Evolutionary conservation across 2,329 filamentous ascomycete species (phyloP).

Genomic region (Aspergillus tanneri): DNA sequence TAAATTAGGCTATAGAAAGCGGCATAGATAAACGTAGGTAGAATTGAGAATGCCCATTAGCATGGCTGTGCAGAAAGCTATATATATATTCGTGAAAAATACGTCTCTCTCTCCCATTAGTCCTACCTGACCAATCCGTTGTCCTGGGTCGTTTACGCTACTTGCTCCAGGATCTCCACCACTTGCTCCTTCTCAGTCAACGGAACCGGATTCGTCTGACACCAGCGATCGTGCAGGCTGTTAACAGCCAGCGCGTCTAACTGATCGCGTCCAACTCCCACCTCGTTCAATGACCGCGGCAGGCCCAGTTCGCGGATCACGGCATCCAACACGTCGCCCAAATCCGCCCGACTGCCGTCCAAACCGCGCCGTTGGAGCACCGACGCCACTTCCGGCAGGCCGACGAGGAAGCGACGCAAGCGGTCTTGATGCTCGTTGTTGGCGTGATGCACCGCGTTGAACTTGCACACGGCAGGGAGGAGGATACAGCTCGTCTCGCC

Average conservation of each 20-base stretch:
- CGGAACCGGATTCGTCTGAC: conserved; percentile 52
- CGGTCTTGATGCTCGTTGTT: conserved; percentile 46
- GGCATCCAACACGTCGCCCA: conserved; percentile 54
- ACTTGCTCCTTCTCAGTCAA: conserved; percentile 51
- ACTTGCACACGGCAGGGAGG: conserved; percentile 57
- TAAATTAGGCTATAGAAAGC: no score
- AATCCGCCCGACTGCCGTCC: conserved; percentile 35
- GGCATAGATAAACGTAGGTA: no score
- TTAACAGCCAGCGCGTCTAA: conserved; percentile 51
- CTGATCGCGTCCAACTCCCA: conserved; percentile 51
- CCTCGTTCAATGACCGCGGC: conserved; percentile 54
- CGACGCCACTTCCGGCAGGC: conserved; percentile 35
- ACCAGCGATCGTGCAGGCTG: conserved; percentile 53
- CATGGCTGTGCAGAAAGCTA: no score
- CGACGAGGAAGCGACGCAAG: conserved; percentile 44
- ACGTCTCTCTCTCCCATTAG: no score
- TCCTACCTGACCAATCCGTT: no score
- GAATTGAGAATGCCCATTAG: no score
- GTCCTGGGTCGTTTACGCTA: conserved; percentile 19
- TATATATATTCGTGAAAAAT: no score
- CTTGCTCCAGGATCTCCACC: conserved; percentile 52
- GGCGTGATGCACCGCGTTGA: conserved; percentile 48
- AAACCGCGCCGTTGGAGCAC: conserved; percentile 35
- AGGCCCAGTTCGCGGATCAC: conserved; percentile 54
- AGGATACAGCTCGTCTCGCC: conserved; percentile 61